Base-by-base conservation (phyloP, 2,329 filamentous ascomycete genomes). In the Xylaria sp. region DNA sequence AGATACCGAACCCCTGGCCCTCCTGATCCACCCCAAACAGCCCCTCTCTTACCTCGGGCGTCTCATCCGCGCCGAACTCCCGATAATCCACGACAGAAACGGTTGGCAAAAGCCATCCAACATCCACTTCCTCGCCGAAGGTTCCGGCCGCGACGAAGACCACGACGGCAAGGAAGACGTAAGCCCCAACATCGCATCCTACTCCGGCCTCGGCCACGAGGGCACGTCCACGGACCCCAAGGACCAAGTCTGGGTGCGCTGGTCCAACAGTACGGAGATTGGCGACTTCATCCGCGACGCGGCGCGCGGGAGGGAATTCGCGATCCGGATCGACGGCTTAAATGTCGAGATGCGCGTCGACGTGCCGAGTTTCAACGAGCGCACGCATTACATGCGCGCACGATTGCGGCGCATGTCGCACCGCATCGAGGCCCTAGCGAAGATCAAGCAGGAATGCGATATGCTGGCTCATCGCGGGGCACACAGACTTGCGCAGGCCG, bases 251-350 rank as follows among this genome's bases (percentile, higher is more conserved):
- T 94, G 93, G 77, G 90, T 96, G 2, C 86, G 91, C 35, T 97
- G 92, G 92, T 92, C 88, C 50, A 85, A 86, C 48, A 90, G 87
- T 35, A 96, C 92, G 0, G 92, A 97, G 72, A 89, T 97, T 37
- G 92, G 92, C 8, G 92, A 96, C 75, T 97, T 97, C 70, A 94
- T 97, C 65, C 86, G 91, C 7, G 92, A 97, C 71, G 92, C 92
- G 0, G 90, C 92, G 0, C 81, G 90, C 2, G 90, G 90, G 0
- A 85, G 90, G 57, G 91, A 96, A 70, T 96, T 97, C 70, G 85
- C 88, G 2, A 86, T 97, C 49, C 84, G 88, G 56, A 90, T 97
- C 59, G 89, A 95, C 70, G 90, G 90, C 0, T 76, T 78, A 59
- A 64, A 72, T 9, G 66, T 75, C 11, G 85, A 91, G 66, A 87